These are phyloP conservation scores for Vitis cinerea DNA, from an alignment of 164 flowering plant genomes.

Conservation along the genomic window DNA sequence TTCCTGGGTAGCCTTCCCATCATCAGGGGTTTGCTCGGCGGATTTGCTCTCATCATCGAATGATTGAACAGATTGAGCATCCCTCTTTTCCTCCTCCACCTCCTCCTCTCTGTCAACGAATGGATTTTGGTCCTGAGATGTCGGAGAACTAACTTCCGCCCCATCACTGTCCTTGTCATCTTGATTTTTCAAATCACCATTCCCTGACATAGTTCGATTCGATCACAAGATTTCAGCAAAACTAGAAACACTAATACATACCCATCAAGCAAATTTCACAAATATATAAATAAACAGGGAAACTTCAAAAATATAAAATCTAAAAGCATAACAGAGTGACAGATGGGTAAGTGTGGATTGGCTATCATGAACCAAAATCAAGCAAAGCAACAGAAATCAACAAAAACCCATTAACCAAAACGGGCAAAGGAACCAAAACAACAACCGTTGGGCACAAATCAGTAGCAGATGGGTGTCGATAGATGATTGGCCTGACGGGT, in stretches of 20 bases:
- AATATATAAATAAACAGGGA: background rate
- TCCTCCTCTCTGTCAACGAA: constrained; percentile 19
- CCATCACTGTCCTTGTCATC: constrained; percentile 49
- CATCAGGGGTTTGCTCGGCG: constrained; percentile 4
- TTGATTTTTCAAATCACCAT: constrained; percentile 35
- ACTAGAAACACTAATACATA: background rate
- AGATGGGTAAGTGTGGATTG: background rate
- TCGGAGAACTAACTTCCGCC: constrained; percentile 37
- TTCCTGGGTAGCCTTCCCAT: background rate
- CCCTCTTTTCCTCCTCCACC: constrained; percentile 16
- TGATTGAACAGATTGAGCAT: constrained; percentile 7
- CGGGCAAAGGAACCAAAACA: too few relatives aligned
- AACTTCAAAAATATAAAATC: background rate
- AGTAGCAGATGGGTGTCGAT: too few relatives aligned
- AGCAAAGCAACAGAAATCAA: background rate
- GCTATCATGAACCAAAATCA: background rate
- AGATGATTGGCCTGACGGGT: background rate
- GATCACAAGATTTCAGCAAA: constrained; percentile 9
- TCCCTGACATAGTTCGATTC: constrained; percentile 28
- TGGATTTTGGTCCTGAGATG: constrained; percentile 27
- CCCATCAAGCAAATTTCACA: constrained; percentile 17
- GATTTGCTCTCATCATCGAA: constrained; percentile 12
- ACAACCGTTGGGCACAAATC: too few relatives aligned
- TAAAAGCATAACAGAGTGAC: constrained; percentile 5
- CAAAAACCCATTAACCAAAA: too few relatives aligned